Conservation (phyloP, 441 rosid genomes). For the Bruguiera hainesii region DNA sequence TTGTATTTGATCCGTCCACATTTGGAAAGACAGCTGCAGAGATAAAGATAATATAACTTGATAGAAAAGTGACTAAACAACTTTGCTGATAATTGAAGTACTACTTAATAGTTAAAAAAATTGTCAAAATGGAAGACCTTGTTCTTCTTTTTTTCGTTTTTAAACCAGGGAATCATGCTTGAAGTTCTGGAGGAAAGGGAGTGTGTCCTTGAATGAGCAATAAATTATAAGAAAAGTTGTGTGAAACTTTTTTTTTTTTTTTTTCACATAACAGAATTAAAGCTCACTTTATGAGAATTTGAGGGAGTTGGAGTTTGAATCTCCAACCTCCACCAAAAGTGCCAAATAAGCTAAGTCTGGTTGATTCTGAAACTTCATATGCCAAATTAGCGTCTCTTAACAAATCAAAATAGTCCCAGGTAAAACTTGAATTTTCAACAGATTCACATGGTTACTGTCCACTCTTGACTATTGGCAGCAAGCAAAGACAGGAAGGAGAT, state of each 20-base stretch:
- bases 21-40: constrained; percentile 85
- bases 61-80: constrained; percentile 7
- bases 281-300: no score
- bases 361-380: no score
- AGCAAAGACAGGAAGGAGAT: no score
- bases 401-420: no score
- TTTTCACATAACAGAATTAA: no score
- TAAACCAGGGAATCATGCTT: neutral
- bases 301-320: no score
- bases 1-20: constrained; percentile 93
- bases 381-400: no score
- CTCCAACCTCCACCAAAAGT: no score
- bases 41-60: neutral
- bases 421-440: no score
- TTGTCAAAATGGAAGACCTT: neutral
- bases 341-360: no score
- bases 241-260: neutral
- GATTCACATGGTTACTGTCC: no score
- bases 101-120: constrained; percentile 4
- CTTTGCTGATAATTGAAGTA: neutral
- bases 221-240: neutral
- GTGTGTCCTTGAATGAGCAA: neutral
- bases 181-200: neutral
- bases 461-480: no score
- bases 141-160: neutral